Evolutionary conservation across 2,329 filamentous ascomycete genomes (phyloP).

Genomic region (Pseudogymnoascus sp.): DNA sequence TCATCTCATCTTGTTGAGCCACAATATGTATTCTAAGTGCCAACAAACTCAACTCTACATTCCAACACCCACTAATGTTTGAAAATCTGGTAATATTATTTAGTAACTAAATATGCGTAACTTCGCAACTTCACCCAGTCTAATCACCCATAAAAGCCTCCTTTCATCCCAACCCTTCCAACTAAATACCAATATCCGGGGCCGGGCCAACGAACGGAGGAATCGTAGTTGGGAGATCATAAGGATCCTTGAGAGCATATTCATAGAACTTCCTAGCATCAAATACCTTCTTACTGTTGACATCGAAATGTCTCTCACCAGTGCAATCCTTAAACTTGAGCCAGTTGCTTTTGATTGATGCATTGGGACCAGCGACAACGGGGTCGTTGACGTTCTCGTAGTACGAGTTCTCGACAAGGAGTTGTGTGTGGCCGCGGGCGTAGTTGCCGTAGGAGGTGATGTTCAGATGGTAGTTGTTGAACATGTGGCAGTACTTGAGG

Average conservation of each 20-base stretch:
- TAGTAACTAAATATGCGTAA: neutral
- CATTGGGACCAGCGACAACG: constrained; percentile 16
- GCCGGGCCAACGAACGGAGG: constrained; percentile 14
- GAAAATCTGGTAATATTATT: neutral
- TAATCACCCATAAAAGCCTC: neutral
- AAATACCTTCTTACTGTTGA: constrained; percentile 18
- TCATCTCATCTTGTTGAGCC: neutral
- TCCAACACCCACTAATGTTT: neutral
- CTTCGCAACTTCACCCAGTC: neutral
- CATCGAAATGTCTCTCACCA: constrained; percentile 13
- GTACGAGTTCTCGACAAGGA: constrained; percentile 20
- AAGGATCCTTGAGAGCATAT: constrained; percentile 17
- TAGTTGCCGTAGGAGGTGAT: constrained; percentile 23
- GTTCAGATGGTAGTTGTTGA: constrained; percentile 20
- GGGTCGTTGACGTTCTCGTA: constrained; percentile 20
- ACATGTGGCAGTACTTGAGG: constrained; percentile 18
- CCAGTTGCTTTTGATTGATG: constrained; percentile 16
- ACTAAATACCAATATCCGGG: constrained; percentile 12
- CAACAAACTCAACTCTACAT: neutral
- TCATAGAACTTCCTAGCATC: constrained; percentile 18
- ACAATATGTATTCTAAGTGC: neutral
- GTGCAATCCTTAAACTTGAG: constrained; percentile 19
- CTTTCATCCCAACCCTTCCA: neutral
- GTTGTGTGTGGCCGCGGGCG: constrained; percentile 18
- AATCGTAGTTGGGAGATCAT: constrained; percentile 16